Percentiles rank a stretch among this genome's conserved stretches.
Conservation (phyloP, 2,329 filamentous ascomycete species). For the Cytospora mali region DNA sequence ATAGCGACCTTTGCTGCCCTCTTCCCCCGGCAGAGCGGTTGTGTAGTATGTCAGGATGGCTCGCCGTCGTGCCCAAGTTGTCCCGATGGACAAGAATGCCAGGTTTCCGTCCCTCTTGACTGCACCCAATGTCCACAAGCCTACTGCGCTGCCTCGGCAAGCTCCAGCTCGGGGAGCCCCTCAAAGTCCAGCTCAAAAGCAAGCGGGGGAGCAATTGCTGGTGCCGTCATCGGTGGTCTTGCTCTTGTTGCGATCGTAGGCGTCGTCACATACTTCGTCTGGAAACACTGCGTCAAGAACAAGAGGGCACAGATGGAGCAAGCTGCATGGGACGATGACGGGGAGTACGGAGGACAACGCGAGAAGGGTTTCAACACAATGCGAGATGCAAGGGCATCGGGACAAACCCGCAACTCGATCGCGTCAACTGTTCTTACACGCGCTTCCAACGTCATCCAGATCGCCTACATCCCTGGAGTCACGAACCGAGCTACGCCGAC, state of each 20-base stretch:
- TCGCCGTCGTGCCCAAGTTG: slow-evolving; percentile 51
- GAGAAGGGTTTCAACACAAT: slow-evolving; percentile 57
- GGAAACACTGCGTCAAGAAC: slow-evolving; percentile 84
- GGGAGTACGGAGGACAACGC: slow-evolving; percentile 51
- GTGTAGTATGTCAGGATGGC: slow-evolving; percentile 49
- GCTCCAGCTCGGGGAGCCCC: slow-evolving; percentile 29
- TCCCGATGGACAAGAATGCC: slow-evolving; percentile 45
- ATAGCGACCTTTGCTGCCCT: slow-evolving; percentile 37
- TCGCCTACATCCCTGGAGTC: slow-evolving; percentile 97
- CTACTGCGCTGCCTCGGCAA: slow-evolving; percentile 44
- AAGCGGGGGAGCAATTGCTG: slow-evolving; percentile 84
- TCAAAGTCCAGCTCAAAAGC: slow-evolving; percentile 48
- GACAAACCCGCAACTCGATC: slow-evolving; percentile 86
- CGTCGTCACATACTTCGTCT: slow-evolving; percentile 76
- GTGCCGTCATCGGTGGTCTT: slow-evolving; percentile 86
- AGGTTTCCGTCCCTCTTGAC: slow-evolving; percentile 47
- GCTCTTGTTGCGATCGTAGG: slow-evolving; percentile 71
- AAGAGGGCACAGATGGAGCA: slow-evolving; percentile 64
- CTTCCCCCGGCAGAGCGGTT: slow-evolving; percentile 45
- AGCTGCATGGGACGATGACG: slow-evolving; percentile 59
- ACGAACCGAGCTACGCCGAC: slow-evolving; percentile 86
- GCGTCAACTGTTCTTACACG: slow-evolving; percentile 94
- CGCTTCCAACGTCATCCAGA: slow-evolving; percentile 98
- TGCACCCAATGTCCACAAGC: slow-evolving; percentile 53
- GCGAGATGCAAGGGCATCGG: slow-evolving; percentile 71